Base-by-base conservation (phyloP, 345 rosid genomes). In the Cochlearia excelsa region DNA sequence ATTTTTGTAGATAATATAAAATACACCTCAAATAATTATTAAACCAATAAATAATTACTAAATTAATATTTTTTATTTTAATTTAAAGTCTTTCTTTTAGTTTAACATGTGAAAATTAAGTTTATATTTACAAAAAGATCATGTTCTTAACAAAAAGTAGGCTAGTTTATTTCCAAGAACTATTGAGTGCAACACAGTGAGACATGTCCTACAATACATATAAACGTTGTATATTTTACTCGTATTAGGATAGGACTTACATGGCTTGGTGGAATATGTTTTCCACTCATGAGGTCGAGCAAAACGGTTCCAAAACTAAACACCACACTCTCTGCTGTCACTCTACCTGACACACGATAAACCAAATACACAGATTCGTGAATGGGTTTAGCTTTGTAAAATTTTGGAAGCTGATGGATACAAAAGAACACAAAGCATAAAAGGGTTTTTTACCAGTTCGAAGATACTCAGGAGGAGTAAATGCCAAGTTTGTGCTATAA, bases 251-350 rank as follows among this genome's bases (percentile, higher is more conserved):
- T 16, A 16, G 23, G 23, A 43, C 78, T 82, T 74, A 88, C 96
- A 77, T 88, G 96, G 68, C 95, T 87, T 42, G 95, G 92, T 48
- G 95, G 95, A 33, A 87, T 87, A 72, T 87, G 95, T 67, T 87
- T 88, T 43, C 96, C 96, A 9, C 96, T 88, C 39, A 88, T 82
- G 80, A 88, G 96, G 79, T 85, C 96, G 31, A 88, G 66, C 81
- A 88, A 71, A 51, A 88, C 65, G 28, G 93, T 88, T 7, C 96
- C 93, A 1, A 88, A 88, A 77, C 96, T 83, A 80, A 85, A 88
- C 35, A 88, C 86, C 28, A 88, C 90, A 51, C 96, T 88, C 79
- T 88, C 96, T 0, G 77, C 78, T 11, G 77, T 88, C 67, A 88
- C 90, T 73, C 96, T 79, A 67, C 96, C 96, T 87, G 76, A 16